Evolutionary conservation across 768 basidiomycete genomes (phyloP).

Genomic region (Roridomyces roridus): DNA sequence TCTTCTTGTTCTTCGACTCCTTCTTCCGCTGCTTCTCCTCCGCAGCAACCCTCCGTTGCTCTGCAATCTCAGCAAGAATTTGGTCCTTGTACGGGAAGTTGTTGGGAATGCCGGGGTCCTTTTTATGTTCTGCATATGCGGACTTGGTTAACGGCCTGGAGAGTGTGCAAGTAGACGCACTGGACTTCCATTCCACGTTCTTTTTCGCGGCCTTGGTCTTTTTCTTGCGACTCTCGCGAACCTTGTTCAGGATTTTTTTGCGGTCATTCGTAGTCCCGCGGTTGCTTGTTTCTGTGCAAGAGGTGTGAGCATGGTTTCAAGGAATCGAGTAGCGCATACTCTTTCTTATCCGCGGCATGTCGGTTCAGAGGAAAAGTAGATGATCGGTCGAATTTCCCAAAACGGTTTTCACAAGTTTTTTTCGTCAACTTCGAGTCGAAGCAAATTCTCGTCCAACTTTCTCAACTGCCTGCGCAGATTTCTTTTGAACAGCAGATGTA

Average conservation of each 20-base stretch:
- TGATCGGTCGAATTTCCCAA: conserved; percentile 9
- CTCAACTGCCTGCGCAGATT: background rate
- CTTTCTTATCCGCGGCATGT: conserved; percentile 61
- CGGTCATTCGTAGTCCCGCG: conserved; percentile 77
- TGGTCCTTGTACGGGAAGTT: conserved; percentile 94
- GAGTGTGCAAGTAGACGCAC: conserved; percentile 57
- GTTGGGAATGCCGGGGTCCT: conserved; percentile 94
- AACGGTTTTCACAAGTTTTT: background rate
- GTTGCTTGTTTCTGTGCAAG: conserved; percentile 78
- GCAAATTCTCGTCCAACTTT: background rate
- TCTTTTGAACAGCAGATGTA: background rate
- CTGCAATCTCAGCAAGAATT: conserved; percentile 88
- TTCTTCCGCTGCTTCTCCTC: conserved; percentile 77
- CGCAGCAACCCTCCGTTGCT: conserved; percentile 74
- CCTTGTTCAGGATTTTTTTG: conserved; percentile 75
- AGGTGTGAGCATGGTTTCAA: conserved; percentile 15
- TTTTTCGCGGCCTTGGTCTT: conserved; percentile 75
- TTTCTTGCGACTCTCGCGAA: conserved; percentile 80
- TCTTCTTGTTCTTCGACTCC: conserved; percentile 61
- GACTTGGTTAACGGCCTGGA: conserved; percentile 1
- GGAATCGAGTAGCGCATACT: conserved; percentile 45
- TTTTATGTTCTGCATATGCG: conserved; percentile 65
- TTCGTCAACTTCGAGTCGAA: background rate
- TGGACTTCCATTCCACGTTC: conserved; percentile 87
- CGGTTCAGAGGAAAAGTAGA: conserved; percentile 13